These are phyloP conservation scores for Tylopilus sp. DNA, from an alignment of 768 basidiomycete genomes.

Conservation along the genomic window DNA sequence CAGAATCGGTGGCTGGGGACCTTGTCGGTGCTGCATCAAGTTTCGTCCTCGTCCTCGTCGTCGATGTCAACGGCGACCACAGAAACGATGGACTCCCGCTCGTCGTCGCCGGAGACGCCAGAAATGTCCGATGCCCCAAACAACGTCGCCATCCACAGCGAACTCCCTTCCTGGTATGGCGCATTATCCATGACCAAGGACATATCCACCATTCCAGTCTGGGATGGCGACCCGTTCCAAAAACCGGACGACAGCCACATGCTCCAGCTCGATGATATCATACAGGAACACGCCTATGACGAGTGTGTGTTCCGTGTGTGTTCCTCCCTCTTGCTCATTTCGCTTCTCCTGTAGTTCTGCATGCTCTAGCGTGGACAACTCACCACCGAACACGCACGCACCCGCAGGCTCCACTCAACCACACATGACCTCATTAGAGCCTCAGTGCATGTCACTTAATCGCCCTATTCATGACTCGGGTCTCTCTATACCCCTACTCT, in stretches of 20 bases:
- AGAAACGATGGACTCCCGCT: constrained; percentile 54
- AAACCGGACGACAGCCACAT: constrained; percentile 54
- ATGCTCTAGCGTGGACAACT: constrained; percentile 19
- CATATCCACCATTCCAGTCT: constrained; percentile 36
- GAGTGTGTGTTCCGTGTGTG: constrained; percentile 48
- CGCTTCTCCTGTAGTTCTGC: constrained; percentile 13
- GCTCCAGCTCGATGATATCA: constrained; percentile 68
- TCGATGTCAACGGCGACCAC: constrained; percentile 60
- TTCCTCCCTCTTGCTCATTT: neutral
- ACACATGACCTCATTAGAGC: constrained; percentile 30
- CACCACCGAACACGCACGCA: constrained; percentile 7
- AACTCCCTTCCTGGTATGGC: constrained; percentile 56
- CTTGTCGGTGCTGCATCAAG: neutral
- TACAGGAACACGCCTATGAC: constrained; percentile 72
- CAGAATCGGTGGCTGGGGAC: constrained; percentile 4
- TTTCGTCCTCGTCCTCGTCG: constrained; percentile 3
- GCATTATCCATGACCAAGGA: constrained; percentile 43
- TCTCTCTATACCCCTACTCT: constrained; percentile 34
- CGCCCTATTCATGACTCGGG: constrained; percentile 26
- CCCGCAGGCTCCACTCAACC: constrained; percentile 34
- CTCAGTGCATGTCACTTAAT: constrained; percentile 32
- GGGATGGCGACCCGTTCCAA: constrained; percentile 42
- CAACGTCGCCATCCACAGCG: constrained; percentile 47
- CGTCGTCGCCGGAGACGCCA: constrained; percentile 69
- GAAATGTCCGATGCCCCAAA: constrained; percentile 56